These are phyloP conservation scores for Pisolithus sp. DNA, from an alignment of 768 basidiomycete species.

Conservation along the genomic window DNA sequence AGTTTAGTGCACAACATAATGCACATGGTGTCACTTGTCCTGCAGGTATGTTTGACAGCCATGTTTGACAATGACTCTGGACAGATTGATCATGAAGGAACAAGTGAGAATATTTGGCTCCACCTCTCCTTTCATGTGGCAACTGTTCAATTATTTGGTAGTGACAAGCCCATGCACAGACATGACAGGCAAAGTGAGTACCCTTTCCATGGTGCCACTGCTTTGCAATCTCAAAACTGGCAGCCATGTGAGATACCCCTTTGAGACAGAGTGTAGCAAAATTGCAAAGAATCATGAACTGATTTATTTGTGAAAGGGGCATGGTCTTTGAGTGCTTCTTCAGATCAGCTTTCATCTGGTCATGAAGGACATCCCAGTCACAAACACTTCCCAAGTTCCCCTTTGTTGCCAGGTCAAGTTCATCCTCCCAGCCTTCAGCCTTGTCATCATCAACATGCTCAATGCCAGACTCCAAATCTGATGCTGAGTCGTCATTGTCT, in stretches of 20 bases:
- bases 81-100: neutral
- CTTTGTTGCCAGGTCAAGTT: slow-evolving; percentile 10
- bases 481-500: no score
- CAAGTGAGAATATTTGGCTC: neutral
- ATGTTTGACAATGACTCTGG: neutral
- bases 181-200: neutral
- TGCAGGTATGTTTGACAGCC: neutral
- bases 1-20: neutral
- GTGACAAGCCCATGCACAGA: neutral
- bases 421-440: slow-evolving; percentile 18
- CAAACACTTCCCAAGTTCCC: neutral
- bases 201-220: neutral
- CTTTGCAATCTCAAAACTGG: neutral
- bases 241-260: neutral
- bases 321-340: slow-evolving; percentile 17
- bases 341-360: slow-evolving; percentile 28
- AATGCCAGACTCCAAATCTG: neutral
- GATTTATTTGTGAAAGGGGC: slow-evolving; percentile 19
- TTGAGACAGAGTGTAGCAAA: neutral
- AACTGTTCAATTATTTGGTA: neutral
- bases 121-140: neutral
- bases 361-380: slow-evolving; percentile 19
- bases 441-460: neutral
- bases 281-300: neutral
- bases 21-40: neutral